Evolutionary conservation across 1,284 basidiomycete species (phyloP).

Genomic region (Ustilago curta): DNA sequence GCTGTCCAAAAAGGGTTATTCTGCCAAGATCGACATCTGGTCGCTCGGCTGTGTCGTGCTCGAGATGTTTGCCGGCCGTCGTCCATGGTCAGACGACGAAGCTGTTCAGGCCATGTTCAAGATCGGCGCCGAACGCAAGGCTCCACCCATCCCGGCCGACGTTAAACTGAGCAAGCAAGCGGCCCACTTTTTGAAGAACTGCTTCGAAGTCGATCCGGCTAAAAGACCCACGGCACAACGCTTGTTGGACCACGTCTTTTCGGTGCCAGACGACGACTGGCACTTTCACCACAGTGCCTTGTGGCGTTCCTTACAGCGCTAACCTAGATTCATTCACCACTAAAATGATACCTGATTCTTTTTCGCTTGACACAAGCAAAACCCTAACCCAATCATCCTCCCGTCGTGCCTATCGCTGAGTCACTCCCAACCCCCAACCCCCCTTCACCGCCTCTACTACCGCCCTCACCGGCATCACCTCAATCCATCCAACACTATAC

Average conservation of each 20-base stretch:
- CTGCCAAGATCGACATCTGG: conserved; percentile 98
- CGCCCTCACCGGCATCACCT: no score
- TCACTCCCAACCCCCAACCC: no score
- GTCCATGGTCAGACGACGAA: conserved; percentile 92
- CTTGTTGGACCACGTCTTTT: conserved; percentile 85
- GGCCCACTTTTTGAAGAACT: conserved; percentile 86
- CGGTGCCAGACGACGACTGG: conserved; percentile 64
- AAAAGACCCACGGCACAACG: conserved; percentile 86
- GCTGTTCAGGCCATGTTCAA: conserved; percentile 93
- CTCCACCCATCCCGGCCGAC: conserved; percentile 89
- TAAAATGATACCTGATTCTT: conserved; percentile 1
- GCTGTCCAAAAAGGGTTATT: conserved; percentile 82
- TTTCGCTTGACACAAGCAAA: no score
- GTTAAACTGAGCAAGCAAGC: conserved; percentile 81
- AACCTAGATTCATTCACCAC: not conserved
- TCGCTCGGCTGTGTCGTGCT: conserved; percentile 95
- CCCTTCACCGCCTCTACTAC: not conserved
- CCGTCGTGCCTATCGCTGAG: no score
- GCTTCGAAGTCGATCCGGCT: conserved; percentile 90
- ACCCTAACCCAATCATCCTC: no score
- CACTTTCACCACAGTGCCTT: conserved; percentile 57
- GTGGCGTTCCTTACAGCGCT: conserved; percentile 41
- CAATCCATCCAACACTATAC: no score
- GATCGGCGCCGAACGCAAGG: conserved; percentile 83
- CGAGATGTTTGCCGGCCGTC: conserved; percentile 95